Conservation (phyloP, 2,329 filamentous ascomycete genomes). For the Cercospora zeae-maydis region DNA sequence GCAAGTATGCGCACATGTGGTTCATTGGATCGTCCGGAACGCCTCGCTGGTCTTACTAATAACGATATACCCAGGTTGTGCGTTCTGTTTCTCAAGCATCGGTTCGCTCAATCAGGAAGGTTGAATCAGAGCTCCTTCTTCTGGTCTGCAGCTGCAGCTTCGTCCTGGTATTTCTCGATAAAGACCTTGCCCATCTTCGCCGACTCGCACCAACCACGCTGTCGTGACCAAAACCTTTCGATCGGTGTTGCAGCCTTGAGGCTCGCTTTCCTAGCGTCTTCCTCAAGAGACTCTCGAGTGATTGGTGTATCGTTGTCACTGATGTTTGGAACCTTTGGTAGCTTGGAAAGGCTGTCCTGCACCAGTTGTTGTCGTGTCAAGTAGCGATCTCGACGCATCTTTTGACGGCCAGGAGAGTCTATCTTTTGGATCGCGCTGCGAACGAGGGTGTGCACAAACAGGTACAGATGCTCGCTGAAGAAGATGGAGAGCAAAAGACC, state of each 20-base stretch:
- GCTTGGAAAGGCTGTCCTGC: constrained; percentile 61
- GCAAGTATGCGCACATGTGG: background rate
- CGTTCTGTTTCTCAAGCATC: background rate
- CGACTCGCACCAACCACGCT: constrained; percentile 50
- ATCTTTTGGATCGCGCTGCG: constrained; percentile 71
- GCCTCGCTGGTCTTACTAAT: background rate
- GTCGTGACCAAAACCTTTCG: constrained; percentile 53
- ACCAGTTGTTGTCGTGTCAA: constrained; percentile 75
- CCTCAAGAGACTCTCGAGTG: constrained; percentile 62
- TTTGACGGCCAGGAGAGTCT: constrained; percentile 80
- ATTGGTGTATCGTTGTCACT: constrained; percentile 56
- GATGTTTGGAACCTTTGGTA: constrained; percentile 48
- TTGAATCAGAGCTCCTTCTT: constrained; percentile 35
- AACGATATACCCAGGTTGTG: background rate
- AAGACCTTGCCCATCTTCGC: constrained; percentile 49
- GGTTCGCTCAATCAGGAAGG: background rate
- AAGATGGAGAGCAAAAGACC: constrained; percentile 77
- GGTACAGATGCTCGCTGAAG: constrained; percentile 83
- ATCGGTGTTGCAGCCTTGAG: constrained; percentile 43
- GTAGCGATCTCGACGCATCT: constrained; percentile 78
- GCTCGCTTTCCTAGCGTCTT: constrained; percentile 45
- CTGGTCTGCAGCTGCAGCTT: constrained; percentile 23
- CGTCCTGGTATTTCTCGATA: constrained; percentile 44
- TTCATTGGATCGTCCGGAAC: background rate
- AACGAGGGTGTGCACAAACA: constrained; percentile 71